Percentiles rank a stretch among this genome's conserved stretches.
These are phyloP conservation scores for Phytophthora palmivora DNA, from an alignment of 352 stramenopile genomes.

Conservation along the genomic window DNA sequence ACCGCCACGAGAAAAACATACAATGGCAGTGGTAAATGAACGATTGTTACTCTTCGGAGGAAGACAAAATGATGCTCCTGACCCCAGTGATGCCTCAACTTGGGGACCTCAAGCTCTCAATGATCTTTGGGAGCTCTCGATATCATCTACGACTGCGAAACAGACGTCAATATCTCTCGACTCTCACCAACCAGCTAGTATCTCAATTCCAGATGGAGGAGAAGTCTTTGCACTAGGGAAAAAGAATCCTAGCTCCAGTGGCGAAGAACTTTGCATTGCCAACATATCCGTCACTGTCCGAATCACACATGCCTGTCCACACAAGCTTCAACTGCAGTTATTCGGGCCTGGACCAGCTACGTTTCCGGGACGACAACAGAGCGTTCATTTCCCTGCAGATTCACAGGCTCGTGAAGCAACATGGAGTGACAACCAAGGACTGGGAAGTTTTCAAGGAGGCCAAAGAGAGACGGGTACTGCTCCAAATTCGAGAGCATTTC, in stretches of 20 bases:
- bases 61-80: slow-evolving; percentile 28
- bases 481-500: slow-evolving; percentile 53
- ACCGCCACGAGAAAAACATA: slow-evolving; percentile 64
- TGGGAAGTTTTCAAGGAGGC: slow-evolving; percentile 30
- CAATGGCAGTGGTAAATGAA: slow-evolving; percentile 48
- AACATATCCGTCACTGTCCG: slow-evolving; percentile 55
- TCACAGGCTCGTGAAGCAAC: slow-evolving; percentile 43
- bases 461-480: slow-evolving; percentile 42
- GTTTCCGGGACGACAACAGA: slow-evolving; percentile 57
- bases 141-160: slow-evolving; percentile 51
- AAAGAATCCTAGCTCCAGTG: slow-evolving; percentile 32
- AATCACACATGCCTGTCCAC: slow-evolving; percentile 62
- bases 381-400: slow-evolving; percentile 43
- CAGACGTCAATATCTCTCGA: slow-evolving; percentile 40
- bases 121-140: slow-evolving; percentile 73
- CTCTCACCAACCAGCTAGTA: slow-evolving; percentile 38
- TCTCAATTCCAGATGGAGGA: slow-evolving; percentile 56
- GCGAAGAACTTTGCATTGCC: slow-evolving; percentile 51
- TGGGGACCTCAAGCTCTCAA: slow-evolving; percentile 43
- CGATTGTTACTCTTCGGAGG: slow-evolving; percentile 73
- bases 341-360: slow-evolving; percentile 67
- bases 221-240: slow-evolving; percentile 60
- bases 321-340: slow-evolving; percentile 62
- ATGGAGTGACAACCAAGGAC: slow-evolving; percentile 53
- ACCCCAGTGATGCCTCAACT: slow-evolving; percentile 28